Evolutionary conservation across 2,329 filamentous ascomycete species (phyloP).

Genomic region (Knoxdaviesia capensis): DNA sequence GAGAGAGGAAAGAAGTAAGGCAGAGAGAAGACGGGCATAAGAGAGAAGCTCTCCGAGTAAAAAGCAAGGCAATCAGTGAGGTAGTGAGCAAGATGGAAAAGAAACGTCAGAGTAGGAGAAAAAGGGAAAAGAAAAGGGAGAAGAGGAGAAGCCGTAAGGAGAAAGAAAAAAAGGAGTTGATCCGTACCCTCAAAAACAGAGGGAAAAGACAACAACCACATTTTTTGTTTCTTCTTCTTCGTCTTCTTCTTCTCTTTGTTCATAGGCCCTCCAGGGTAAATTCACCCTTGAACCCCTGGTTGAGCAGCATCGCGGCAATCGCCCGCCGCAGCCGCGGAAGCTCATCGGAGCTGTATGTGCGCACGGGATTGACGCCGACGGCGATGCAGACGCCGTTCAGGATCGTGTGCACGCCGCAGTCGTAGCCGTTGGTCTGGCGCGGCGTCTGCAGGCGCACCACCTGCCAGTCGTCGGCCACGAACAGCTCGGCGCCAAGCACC

Average conservation of each 20-base stretch:
- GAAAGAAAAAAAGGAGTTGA: neutral
- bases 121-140: neutral
- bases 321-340: constrained; percentile 39
- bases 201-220: neutral
- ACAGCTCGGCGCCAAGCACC: constrained; percentile 33
- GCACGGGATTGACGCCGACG: constrained; percentile 29
- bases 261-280: constrained; percentile 26
- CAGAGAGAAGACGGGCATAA: too few species aligned
- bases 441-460: constrained; percentile 28
- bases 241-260: constrained; percentile 2
- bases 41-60: too few species aligned
- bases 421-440: constrained; percentile 43
- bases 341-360: constrained; percentile 27
- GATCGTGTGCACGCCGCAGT: constrained; percentile 62
- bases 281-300: constrained; percentile 43
- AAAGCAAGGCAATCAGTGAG: too few species aligned
- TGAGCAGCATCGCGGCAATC: constrained; percentile 45
- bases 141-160: neutral
- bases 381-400: constrained; percentile 48
- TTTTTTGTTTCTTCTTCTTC: neutral
- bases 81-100: neutral
- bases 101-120: neutral
- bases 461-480: constrained; percentile 38
- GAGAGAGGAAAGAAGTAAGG: too few species aligned
- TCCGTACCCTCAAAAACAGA: neutral